Conservation (phyloP, 2,329 filamentous ascomycete genomes). For the Fusarium palustre region DNA sequence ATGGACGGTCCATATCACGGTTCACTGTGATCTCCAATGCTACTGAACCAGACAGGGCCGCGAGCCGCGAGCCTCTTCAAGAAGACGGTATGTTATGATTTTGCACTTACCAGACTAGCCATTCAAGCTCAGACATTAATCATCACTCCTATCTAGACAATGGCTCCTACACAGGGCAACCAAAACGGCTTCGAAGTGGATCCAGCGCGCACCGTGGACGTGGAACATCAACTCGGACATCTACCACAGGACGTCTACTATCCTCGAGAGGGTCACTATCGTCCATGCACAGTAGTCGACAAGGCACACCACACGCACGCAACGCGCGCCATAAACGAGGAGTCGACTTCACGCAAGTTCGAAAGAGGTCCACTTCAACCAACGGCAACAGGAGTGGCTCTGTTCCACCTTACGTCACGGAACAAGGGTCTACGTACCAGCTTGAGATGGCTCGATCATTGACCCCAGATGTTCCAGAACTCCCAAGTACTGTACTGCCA, state of each 20-base stretch:
- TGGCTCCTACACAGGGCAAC: constrained; percentile 43
- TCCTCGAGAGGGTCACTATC: constrained; percentile 59
- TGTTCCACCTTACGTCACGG: constrained; percentile 34
- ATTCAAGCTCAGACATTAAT: constrained; percentile 77
- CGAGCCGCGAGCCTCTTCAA: constrained; percentile 87
- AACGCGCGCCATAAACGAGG: constrained; percentile 63
- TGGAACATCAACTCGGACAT: constrained; percentile 46
- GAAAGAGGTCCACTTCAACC: constrained; percentile 54
- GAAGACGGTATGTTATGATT: constrained; percentile 67
- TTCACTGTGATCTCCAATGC: constrained; percentile 75
- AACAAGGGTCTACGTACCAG: constrained; percentile 37
- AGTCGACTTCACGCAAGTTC: constrained; percentile 66
- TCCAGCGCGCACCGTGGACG: constrained; percentile 51
- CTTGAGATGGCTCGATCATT: constrained; percentile 42
- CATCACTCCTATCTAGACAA: constrained; percentile 57
- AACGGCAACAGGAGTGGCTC: constrained; percentile 38
- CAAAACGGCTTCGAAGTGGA: constrained; percentile 52
- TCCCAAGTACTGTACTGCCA: constrained; percentile 43
- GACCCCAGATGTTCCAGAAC: constrained; percentile 49
- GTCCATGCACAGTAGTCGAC: constrained; percentile 62
- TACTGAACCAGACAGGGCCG: constrained; percentile 57
- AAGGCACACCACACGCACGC: constrained; percentile 57
- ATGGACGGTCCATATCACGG: constrained; percentile 66
- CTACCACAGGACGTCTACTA: constrained; percentile 48
- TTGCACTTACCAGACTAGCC: constrained; percentile 63